A percentile compares a stretch with the other conserved stretches of the same genome.
Conservation (phyloP, 2,329 filamentous ascomycete genomes). For the Fusarium metavorans region DNA sequence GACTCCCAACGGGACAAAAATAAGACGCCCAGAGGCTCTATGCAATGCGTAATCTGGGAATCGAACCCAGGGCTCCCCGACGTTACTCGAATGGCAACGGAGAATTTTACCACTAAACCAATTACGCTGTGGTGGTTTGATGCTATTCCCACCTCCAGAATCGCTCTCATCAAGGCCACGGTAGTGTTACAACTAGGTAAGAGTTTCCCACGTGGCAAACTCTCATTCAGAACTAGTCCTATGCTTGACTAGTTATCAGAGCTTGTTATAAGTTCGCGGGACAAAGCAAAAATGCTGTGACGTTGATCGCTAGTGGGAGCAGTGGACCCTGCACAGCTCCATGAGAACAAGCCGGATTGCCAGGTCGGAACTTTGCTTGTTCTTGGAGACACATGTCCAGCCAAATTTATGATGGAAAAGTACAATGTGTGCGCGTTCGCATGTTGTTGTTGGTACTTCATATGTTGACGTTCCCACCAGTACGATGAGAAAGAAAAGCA, state of each 20-base stretch:
- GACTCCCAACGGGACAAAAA: background rate
- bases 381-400: background rate
- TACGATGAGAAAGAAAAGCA: too few relatives aligned
- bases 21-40: background rate
- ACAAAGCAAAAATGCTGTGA: background rate
- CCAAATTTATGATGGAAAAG: background rate
- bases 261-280: background rate
- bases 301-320: background rate
- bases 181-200: background rate
- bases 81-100: constrained; percentile 10
- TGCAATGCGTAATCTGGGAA: constrained; percentile 6
- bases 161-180: background rate
- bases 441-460: too few relatives aligned
- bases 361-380: too few relatives aligned
- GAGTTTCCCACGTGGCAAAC: background rate
- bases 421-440: background rate
- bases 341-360: background rate
- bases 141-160: background rate
- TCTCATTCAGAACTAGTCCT: background rate
- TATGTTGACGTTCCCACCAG: too few relatives aligned
- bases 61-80: constrained; percentile 17
- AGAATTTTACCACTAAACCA: constrained; percentile 22
- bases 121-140: background rate
- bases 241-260: background rate
- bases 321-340: background rate